Conservation (phyloP, 1,284 basidiomycete genomes). For the Leccinum subfulvum region DNA sequence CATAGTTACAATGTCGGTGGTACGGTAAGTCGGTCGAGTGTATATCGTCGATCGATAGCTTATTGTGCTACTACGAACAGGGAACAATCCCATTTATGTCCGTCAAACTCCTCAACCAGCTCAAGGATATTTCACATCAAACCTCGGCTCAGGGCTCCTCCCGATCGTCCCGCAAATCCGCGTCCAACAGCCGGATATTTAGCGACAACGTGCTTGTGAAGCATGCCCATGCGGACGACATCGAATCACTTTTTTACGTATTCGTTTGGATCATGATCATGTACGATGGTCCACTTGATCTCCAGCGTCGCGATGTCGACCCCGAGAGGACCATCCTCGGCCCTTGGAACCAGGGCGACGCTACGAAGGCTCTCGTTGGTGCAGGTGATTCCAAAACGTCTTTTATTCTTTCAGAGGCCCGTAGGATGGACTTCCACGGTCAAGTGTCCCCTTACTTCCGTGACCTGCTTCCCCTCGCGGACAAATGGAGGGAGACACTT, state of each 20-base stretch:
- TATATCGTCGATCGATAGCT: background rate
- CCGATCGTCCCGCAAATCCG: background rate
- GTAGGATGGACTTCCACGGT: background rate
- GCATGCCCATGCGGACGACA: background rate
- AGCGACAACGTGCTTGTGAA: background rate
- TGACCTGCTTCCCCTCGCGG: background rate
- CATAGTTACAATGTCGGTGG: background rate
- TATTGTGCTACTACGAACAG: background rate
- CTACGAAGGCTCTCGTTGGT: background rate
- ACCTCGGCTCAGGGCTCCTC: background rate
- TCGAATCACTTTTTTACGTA: background rate
- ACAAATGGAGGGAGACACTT: background rate
- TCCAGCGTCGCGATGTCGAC: background rate
- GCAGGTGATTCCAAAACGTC: background rate
- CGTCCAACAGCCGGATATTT: background rate
- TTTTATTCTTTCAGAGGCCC: background rate
- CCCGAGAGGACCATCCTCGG: background rate
- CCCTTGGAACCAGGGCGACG: background rate
- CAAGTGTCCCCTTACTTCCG: background rate
- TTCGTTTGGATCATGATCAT: background rate
- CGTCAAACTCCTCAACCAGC: background rate
- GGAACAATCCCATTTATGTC: background rate
- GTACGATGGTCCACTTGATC: background rate
- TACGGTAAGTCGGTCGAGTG: background rate
- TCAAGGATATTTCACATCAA: background rate